Evolutionary conservation across 2,329 filamentous ascomycete species (phyloP), one percentile per base, ranked within the genome.

Genomic region (Canariomyces notabilis): DNA sequence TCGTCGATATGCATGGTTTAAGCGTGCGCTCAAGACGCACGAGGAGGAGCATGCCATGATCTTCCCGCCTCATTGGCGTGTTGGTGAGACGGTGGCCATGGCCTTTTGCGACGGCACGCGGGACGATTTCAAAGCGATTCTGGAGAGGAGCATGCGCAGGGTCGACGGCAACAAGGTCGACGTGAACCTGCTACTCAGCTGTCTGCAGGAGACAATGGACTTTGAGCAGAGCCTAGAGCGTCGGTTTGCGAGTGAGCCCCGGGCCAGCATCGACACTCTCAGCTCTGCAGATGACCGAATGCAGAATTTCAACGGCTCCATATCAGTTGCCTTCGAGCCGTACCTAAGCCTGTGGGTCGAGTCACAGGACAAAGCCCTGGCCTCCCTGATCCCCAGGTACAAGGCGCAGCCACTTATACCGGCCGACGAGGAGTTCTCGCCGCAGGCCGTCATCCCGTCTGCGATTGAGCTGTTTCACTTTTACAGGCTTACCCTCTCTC

Each of bases 281-380:
- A 85, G 82, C 51, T 94, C 88, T 1, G 73, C 79, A 7, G 87
- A 90, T 50, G 87, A 89, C 42, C 83, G 83, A 56, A 72, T 82
- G 0, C 82, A 87, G 16, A 83, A 80, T 45, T 96, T 96, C 64
- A 85, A 87, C 45, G 89, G 95, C 46, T 84, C 88, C 4, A 95
- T 98, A 50, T 97, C 93, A 0, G 89, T 94, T 52, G 93, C 93
- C 1, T 98, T 98, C 61, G 93, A 97, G 67, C 93, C 93, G 1
- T 98, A 97, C 64, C 76, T 98, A 54, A 95, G 89, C 62, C 72
- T 98, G 4, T 98, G 93, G 93, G 89, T 98, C 2, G 91, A 97
- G 50, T 91, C 89, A 8, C 93, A 97, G 66, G 91, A 96, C 66
- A 91, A 83, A 65, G 85, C 95, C 59, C 74, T 97, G 48, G 85